These are phyloP conservation scores for Eucalyptus globulus DNA, from an alignment of 345 rosid species.

Conservation along the genomic window DNA sequence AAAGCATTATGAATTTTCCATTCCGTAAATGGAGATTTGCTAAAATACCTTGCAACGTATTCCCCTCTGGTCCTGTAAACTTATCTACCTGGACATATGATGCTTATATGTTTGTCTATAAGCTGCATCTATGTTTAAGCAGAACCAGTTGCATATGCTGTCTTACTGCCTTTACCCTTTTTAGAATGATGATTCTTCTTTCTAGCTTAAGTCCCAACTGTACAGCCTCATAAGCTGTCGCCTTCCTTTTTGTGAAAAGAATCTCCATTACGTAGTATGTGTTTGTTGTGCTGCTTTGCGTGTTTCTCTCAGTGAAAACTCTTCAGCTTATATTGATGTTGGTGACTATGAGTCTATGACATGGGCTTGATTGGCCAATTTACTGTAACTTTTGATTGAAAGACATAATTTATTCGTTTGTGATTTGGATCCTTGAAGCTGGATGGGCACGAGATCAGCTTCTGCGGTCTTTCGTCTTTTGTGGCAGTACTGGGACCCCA, in stretches of 20 bases:
- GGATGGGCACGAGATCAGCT: background rate
- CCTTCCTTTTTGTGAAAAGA: background rate
- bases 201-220: background rate
- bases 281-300: background rate
- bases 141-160: background rate
- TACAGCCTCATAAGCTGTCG: background rate
- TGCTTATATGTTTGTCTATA: background rate
- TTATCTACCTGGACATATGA: background rate
- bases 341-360: background rate
- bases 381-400: background rate
- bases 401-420: background rate
- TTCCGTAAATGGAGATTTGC: background rate
- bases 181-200: background rate
- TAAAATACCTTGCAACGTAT: background rate
- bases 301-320: background rate
- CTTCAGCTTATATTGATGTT: background rate
- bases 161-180: background rate
- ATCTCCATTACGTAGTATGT: background rate
- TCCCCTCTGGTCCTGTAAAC: background rate
- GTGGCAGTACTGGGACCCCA: background rate
- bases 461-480: background rate
- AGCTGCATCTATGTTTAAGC: background rate
- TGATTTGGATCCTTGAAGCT: background rate
- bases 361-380: background rate
- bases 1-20: background rate